phyloP scores from a whole-genome alignment of 1,139 yeast genomes.

The Yamadazyma kanchanaburiensis region DNA sequence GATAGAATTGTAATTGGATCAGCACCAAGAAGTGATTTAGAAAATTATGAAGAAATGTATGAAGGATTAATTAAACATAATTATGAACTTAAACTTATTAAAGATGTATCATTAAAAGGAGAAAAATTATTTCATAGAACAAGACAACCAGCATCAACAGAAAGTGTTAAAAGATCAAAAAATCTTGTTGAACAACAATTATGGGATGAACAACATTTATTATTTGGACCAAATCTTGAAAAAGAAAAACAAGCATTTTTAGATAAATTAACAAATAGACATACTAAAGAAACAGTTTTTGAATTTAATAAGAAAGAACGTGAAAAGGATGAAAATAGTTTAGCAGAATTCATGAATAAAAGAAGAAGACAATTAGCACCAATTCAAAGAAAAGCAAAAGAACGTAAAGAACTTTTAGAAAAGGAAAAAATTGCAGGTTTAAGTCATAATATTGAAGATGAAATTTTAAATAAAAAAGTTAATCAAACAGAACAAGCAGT shows the following conservation, averaged over 20 bases:
- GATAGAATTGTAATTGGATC: slow-evolving; percentile 82
- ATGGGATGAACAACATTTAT: slow-evolving; percentile 86
- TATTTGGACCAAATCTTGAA: slow-evolving; percentile 73
- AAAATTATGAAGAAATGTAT: slow-evolving; percentile 68
- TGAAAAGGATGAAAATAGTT: slow-evolving; percentile 55
- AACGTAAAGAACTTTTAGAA: slow-evolving; percentile 64
- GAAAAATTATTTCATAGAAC: slow-evolving; percentile 85
- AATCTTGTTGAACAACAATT: slow-evolving; percentile 67
- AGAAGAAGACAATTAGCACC: slow-evolving; percentile 89
- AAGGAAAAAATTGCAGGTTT: slow-evolving; percentile 77
- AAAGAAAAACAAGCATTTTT: slow-evolving; percentile 71
- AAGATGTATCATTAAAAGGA: slow-evolving; percentile 78
- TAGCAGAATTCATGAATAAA: slow-evolving; percentile 80
- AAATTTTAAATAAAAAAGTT: slow-evolving; percentile 49
- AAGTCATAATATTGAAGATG: slow-evolving; percentile 70
- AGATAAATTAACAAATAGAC: slow-evolving; percentile 64
- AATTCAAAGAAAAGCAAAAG: slow-evolving; percentile 73
- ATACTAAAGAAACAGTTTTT: slow-evolving; percentile 85
- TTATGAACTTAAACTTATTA: slow-evolving; percentile 66
- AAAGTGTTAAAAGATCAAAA: slow-evolving; percentile 79
- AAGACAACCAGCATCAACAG: slow-evolving; percentile 80
- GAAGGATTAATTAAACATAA: slow-evolving; percentile 58
- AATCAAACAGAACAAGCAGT: slow-evolving; percentile 19
- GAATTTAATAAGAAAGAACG: slow-evolving; percentile 65
- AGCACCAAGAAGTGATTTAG: slow-evolving; percentile 70